Evolutionary conservation across 1,284 basidiomycete genomes (phyloP), one percentile per base, ranked within the genome.

Genomic region (Schizophyllum commune): DNA sequence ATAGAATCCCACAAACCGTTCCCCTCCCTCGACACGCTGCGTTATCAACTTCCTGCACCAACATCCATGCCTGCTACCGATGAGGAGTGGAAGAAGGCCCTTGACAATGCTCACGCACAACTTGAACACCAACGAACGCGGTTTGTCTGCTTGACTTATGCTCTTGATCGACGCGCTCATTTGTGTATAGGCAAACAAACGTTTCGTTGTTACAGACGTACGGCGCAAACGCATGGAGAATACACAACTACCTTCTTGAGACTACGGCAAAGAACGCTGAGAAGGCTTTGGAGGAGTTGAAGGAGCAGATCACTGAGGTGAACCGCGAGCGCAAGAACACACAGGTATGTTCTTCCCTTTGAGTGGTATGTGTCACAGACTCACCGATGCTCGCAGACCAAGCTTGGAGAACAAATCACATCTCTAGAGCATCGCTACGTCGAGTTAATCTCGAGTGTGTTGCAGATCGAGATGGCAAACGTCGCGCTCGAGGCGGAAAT

Each of bases 401-500:
- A 79, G n/a, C 75, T 86, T 19, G 94, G 94, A 54, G 80, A 83
- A 59, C 89, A 91, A 67, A 75, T 96, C 63, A 89, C 84, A n/a
- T 76, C 83, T 9, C 76, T 95, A 58, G 92, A 96, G 73, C 89
- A 84, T 58, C 82, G 86, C 60, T 96, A 94, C 94, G 94, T 89
- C 9, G 91, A 94, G 71, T 79, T 95, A 52, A 88, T 96, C 62
- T 93, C 91, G 52, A 89, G 83, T 68, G 88, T 93, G 33, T 74
- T 96, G 65, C 92, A 96, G 73, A 89, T 96, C 66, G 92, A 95
- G 77, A 87, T 96, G 78, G 94, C 92, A n/a, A 95, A 94, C 70
- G 80, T 90, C 39, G 90, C 91, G 19, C 74, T 94, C 64, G 90
- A 92, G 68, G 83, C 78, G 7, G 90, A 95, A 69, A 77, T 93